Percentiles rank a stretch among this genome's conserved stretches.
Conservation (phyloP, 2,329 filamentous ascomycete genomes). For the Reticulascus tulasneorum region DNA sequence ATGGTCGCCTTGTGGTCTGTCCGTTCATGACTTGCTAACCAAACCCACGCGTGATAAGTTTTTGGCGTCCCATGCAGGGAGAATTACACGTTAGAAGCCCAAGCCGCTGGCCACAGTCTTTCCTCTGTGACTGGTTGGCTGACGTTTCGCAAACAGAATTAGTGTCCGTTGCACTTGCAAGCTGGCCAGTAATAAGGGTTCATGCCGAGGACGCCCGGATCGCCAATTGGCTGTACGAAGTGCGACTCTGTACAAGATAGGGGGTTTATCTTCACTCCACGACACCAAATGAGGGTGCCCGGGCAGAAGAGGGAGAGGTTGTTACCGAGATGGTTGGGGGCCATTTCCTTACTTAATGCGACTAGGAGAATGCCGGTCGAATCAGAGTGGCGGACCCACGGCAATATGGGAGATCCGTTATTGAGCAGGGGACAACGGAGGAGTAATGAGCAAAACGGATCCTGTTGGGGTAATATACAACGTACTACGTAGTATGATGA, state of each 20-base stretch:
- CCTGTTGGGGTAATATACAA: no score
- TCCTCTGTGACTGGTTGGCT: constrained; percentile 3
- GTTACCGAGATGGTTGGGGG: background rate
- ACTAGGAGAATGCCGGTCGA: constrained; percentile 1
- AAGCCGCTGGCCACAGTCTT: background rate
- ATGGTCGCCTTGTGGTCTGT: no score
- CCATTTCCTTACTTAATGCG: background rate
- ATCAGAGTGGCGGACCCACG: no score
- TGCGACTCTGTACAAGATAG: constrained; percentile 5
- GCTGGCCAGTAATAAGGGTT: constrained; percentile 4
- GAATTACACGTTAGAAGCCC: constrained; percentile 6
- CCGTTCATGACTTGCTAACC: no score
- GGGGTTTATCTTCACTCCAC: constrained; percentile 1
- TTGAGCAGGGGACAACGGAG: background rate
- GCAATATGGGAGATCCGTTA: no score
- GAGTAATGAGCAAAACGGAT: constrained; percentile 2
- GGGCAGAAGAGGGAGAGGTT: background rate
- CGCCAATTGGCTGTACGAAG: constrained; percentile 3
- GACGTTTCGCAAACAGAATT: constrained; percentile 1
- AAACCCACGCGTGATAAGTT: background rate
- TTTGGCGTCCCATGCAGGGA: constrained; percentile 7
- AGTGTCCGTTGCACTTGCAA: constrained; percentile 9
- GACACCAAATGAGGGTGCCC: background rate
- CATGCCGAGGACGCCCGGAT: background rate
- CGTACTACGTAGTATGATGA: no score